Conservation (phyloP, 805 yeast species). For the Candida caryicola region DNA sequence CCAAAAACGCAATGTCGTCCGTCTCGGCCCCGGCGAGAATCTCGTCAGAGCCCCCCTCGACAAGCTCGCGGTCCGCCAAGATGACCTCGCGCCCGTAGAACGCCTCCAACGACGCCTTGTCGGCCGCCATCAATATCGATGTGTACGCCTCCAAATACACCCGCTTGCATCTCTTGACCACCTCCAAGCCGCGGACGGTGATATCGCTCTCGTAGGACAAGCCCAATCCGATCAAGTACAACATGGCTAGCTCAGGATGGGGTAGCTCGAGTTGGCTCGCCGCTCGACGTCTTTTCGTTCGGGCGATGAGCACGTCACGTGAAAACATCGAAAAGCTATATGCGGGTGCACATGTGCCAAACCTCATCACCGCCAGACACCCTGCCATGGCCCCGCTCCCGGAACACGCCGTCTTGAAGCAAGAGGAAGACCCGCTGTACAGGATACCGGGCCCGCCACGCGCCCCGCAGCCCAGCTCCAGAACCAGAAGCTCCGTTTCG, state of each 20-base stretch:
- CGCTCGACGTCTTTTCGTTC: conserved; percentile 2
- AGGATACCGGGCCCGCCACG: no score
- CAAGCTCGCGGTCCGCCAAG: conserved; percentile 92
- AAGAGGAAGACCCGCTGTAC: no score
- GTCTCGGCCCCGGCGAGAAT: conserved; percentile 73
- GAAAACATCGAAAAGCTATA: conserved; percentile 7
- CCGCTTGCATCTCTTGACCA: conserved; percentile 76
- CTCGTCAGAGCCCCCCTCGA: conserved; percentile 82
- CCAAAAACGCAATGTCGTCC: conserved; percentile 89
- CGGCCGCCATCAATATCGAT: conserved; percentile 91
- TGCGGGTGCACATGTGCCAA: no score
- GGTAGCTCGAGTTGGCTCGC: background rate
- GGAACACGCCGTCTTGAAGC: no score
- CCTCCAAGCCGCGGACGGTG: conserved; percentile 90
- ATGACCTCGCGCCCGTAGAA: conserved; percentile 84
- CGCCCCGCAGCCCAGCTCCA: no score
- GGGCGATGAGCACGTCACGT: conserved; percentile 7
- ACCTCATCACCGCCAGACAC: no score
- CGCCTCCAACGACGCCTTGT: conserved; percentile 66
- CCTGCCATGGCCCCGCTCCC: no score
- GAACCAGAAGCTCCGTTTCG: no score
- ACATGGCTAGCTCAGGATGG: conserved; percentile 45
- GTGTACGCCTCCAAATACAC: conserved; percentile 97
- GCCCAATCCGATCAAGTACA: conserved; percentile 89
- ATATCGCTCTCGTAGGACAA: conserved; percentile 85